Percentiles rank a stretch among this genome's conserved stretches.
phyloP scores from a whole-genome alignment of 169 alveolate species.

The Plasmodium vivax region DNA sequence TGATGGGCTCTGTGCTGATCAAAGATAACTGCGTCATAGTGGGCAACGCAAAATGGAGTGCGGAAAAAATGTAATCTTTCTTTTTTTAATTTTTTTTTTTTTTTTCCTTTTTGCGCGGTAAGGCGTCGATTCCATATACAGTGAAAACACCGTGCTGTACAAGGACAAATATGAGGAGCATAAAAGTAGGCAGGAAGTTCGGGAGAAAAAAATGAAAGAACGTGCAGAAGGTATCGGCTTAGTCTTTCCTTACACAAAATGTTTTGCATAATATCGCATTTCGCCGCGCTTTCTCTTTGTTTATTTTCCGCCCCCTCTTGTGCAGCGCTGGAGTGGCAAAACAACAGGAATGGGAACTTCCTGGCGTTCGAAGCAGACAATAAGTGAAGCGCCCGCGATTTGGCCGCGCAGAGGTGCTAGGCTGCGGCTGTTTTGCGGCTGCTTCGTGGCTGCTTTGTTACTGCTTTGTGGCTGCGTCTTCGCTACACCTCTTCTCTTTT shows the following conservation, averaged over 20 bases:
- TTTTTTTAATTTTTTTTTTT: constrained; percentile 9
- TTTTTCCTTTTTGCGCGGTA: background rate
- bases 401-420: background rate
- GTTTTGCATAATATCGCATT: background rate
- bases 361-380: constrained; percentile 18
- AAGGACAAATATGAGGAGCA: constrained; percentile 43
- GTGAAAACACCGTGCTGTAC: constrained; percentile 47
- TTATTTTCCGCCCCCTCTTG: background rate
- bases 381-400: background rate
- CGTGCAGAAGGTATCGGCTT: constrained; percentile 26
- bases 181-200: constrained; percentile 15
- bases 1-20: background rate
- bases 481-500: background rate
- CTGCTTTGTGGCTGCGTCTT: background rate
- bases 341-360: constrained; percentile 42
- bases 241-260: background rate
- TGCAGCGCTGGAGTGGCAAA: constrained; percentile 16
- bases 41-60: background rate
- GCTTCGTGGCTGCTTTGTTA: background rate
- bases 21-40: background rate
- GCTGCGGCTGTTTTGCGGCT: background rate
- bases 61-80: background rate
- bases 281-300: background rate
- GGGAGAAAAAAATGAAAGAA: constrained; percentile 30
- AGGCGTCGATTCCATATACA: constrained; percentile 69